phyloP scores from a whole-genome alignment of 129 eudicot genomes.

The Apium graveolens region DNA sequence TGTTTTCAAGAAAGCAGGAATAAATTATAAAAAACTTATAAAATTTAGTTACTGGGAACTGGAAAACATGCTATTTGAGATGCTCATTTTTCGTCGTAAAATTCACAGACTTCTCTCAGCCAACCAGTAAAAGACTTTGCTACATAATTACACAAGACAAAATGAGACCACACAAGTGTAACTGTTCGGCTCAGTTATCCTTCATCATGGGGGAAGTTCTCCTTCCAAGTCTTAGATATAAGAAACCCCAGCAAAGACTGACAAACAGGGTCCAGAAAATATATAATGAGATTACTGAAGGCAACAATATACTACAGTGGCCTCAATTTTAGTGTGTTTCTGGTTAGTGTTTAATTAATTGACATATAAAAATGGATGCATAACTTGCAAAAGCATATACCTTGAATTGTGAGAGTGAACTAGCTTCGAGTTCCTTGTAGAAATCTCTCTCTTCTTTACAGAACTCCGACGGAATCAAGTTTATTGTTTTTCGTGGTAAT shows the following conservation, averaged over 20 bases:
- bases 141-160: not conserved
- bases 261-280: not conserved
- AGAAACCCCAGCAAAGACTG: not conserved
- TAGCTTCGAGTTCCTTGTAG: conserved; percentile 66
- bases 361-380: not conserved
- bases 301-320: not conserved
- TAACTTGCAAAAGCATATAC: conserved; percentile 22
- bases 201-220: not conserved
- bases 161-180: not conserved
- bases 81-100: not conserved
- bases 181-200: not conserved
- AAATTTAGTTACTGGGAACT: not conserved
- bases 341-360: not conserved
- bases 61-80: not conserved
- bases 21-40: not conserved
- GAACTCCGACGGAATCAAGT: conserved; percentile 49
- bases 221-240: not conserved
- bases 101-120: not conserved
- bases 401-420: conserved; percentile 78
- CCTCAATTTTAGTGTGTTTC: not conserved
- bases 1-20: not conserved
- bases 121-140: not conserved
- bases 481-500: conserved; percentile 66
- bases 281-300: not conserved
- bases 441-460: conserved; percentile 73